phyloP scores from a whole-genome alignment of 2,329 filamentous ascomycete species.

The Fusarium coffeatum region DNA sequence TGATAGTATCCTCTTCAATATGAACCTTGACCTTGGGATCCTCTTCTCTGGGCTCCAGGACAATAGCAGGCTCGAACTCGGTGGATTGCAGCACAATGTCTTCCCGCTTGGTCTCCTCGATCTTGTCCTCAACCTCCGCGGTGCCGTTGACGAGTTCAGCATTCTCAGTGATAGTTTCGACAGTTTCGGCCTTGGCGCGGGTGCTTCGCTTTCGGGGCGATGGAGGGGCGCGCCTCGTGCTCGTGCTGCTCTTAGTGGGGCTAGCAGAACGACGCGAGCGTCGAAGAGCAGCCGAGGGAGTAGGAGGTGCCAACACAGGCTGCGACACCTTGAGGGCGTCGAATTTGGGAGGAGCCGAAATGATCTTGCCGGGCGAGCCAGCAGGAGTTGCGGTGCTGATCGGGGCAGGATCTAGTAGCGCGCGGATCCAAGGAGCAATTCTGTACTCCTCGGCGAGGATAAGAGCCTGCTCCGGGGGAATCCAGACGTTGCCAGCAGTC shows the following conservation, averaged over 20 bases:
- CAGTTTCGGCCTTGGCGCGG: slow-evolving; percentile 57
- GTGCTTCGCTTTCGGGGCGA: slow-evolving; percentile 67
- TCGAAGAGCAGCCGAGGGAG: slow-evolving; percentile 58
- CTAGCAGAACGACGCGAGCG: slow-evolving; percentile 69
- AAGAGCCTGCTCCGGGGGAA: slow-evolving; percentile 84
- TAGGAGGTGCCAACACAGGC: slow-evolving; percentile 61
- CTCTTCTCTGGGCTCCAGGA: slow-evolving; percentile 65
- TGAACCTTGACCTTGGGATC: slow-evolving; percentile 75
- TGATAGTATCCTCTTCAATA: slow-evolving; percentile 72
- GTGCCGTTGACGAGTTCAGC: slow-evolving; percentile 48
- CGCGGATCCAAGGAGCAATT: slow-evolving; percentile 87
- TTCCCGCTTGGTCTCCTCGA: slow-evolving; percentile 48
- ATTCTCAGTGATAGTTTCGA: slow-evolving; percentile 48
- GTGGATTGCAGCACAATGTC: slow-evolving; percentile 58
- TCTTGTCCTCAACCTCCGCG: slow-evolving; percentile 19
- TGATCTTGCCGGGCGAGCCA: slow-evolving; percentile 78
- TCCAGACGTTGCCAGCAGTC: slow-evolving; percentile 97
- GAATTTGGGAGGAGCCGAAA: slow-evolving; percentile 84
- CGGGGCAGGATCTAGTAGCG: slow-evolving; percentile 88
- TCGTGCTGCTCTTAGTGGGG: slow-evolving; percentile 59
- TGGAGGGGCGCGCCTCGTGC: slow-evolving; percentile 57
- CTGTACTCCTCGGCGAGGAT: slow-evolving; percentile 87
- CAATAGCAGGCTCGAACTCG: slow-evolving; percentile 61
- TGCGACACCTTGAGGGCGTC: slow-evolving; percentile 62
- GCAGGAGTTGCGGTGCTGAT: slow-evolving; percentile 71